Evolutionary conservation across 495 filamentous ascomycete genomes (phyloP), one percentile per base, ranked within the genome.

Genomic region (Tirmania nivea): DNA sequence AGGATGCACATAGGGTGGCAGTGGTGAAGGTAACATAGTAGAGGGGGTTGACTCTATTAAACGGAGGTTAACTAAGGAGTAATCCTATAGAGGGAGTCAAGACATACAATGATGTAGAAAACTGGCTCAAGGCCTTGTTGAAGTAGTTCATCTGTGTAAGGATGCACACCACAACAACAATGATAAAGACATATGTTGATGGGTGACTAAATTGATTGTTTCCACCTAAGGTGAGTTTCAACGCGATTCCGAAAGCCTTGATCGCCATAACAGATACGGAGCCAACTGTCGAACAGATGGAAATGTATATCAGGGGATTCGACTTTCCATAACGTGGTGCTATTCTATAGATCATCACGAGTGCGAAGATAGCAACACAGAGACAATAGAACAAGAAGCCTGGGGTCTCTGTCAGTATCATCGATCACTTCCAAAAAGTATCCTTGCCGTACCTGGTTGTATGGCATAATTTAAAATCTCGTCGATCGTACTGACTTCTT

Each of bases 11-110:
- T 50, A 97, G 76, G 14, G 90, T 97, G 35, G 82, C 84, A 7
- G 90, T 96, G 6, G 90, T 97, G 68, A 97, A 97, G n/a, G 89
- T 95, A 51, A 97, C 90, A 67, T 97, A 97, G 73, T 97, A 97
- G 35, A 97, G 77, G 1, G 90, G 90, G 65, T 96, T 97, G 36
- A 97, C 90, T 59, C 90, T 97, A 59, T 14, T 34, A n/a, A 47
- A 59, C 49, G 0, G 45, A n/a, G 55, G 74, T 60, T 73, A 67
- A 52, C n/a, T 52, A 34, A 49, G 25, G 53, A 54, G 51, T 17
- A 49, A 31, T 53, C 11, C 52, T 49, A 16, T 37, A 50, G 47
- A 36, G 17, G 3, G 48, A 53, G 52, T 19, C 21, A 17, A 3
- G 12, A 69, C 80, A 68, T 77, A 95, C 89, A 97, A 86, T 53